phyloP scores from a whole-genome alignment of 2,329 filamentous ascomycete genomes.

The Chlorencoelia australis region DNA sequence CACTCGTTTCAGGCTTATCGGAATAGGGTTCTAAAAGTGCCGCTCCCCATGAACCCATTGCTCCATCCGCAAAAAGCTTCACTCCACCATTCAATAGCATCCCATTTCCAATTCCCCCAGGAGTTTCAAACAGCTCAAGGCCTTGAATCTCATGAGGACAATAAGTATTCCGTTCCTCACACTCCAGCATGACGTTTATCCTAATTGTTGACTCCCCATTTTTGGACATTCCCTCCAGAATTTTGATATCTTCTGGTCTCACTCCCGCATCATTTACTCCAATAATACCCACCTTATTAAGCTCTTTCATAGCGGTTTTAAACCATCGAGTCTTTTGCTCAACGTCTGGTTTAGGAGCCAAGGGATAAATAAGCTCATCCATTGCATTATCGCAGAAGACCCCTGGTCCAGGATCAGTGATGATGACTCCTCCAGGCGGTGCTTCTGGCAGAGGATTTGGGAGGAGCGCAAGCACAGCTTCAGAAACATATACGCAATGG shows the following conservation, averaged over 20 bases:
- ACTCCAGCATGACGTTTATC: conserved; percentile 61
- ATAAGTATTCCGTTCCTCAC: conserved; percentile 51
- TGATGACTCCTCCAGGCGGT: conserved; percentile 53
- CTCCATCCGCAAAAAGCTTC: conserved; percentile 62
- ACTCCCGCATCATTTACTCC: conserved; percentile 62
- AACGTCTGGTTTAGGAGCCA: conserved; percentile 46
- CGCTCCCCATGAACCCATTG: conserved; percentile 61
- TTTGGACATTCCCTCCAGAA: conserved; percentile 43
- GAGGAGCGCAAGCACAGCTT: conserved; percentile 51
- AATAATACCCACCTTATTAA: conserved; percentile 56
- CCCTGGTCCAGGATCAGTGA: conserved; percentile 50
- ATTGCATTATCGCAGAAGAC: conserved; percentile 69
- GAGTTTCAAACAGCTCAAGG: conserved; percentile 11
- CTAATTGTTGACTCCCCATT: conserved; percentile 48
- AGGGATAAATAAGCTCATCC: conserved; percentile 41
- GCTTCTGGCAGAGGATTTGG: conserved; percentile 36
- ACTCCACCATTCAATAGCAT: conserved; percentile 49
- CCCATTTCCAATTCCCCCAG: conserved; percentile 13
- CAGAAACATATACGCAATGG: conserved; percentile 61
- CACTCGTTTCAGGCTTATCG: conserved; percentile 50
- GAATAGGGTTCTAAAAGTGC: conserved; percentile 62
- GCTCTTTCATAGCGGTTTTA: conserved; percentile 47
- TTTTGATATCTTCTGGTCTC: conserved; percentile 39
- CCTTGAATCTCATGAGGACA: conserved; percentile 39
- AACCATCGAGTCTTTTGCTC: conserved; percentile 45